A percentile compares a stretch with the other conserved stretches of the same genome.
Evolutionary conservation across 208 protist species (phyloP).

Genomic region (Leishmania amazonensis): DNA sequence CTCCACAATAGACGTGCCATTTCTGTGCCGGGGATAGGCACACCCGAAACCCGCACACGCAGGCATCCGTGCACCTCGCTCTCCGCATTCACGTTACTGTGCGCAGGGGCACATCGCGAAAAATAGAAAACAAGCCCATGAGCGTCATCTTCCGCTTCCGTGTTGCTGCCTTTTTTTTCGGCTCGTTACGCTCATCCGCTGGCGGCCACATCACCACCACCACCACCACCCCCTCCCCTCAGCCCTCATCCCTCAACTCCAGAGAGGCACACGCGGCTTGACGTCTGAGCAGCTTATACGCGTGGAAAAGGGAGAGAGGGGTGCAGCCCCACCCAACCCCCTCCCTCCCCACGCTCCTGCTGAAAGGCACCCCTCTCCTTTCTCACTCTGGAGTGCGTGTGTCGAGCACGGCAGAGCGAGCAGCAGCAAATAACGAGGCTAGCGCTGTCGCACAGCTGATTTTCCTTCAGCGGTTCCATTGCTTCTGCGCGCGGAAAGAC

Average conservation of each 20-base stretch:
- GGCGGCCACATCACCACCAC: not conserved
- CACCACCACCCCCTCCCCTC: too few relatives aligned
- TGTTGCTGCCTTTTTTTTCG: not conserved
- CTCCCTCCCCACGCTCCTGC: not conserved
- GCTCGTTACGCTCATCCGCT: not conserved
- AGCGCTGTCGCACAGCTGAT: too few relatives aligned
- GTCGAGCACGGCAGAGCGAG: not conserved
- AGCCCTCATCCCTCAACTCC: too few relatives aligned
- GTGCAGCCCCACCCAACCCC: not conserved
- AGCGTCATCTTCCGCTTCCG: not conserved
- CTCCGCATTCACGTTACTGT: not conserved
- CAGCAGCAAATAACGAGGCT: not conserved
- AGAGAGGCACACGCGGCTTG: not conserved
- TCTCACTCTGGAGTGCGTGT: not conserved
- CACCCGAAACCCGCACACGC: not conserved
- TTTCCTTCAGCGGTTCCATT: constrained; percentile 23
- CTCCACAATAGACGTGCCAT: not conserved
- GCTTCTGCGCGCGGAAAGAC: constrained; percentile 53
- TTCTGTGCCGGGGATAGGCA: not conserved
- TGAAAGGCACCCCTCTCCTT: not conserved
- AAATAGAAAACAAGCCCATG: not conserved
- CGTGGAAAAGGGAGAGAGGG: not conserved
- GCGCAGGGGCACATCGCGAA: not conserved
- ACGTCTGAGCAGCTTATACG: not conserved
- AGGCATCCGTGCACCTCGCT: not conserved